phyloP scores from a whole-genome alignment of 495 filamentous ascomycete genomes.

The Penicillium flavigenum region DNA sequence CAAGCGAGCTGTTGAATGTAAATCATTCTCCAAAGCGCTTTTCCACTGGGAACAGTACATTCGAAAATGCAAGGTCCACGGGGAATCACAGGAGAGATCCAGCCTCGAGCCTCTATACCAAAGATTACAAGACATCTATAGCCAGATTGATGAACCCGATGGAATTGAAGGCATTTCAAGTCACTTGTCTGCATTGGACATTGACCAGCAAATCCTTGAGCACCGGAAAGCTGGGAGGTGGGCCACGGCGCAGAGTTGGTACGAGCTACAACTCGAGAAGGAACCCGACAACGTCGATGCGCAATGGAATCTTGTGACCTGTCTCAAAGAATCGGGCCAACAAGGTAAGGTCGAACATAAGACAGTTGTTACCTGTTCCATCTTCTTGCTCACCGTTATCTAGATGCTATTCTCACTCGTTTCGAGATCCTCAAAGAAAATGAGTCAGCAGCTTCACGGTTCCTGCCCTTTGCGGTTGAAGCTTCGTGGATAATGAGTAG shows the following conservation, averaged over 20 bases:
- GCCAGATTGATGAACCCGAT: slow-evolving; percentile 95
- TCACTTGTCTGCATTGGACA: slow-evolving; percentile 73
- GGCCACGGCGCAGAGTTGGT: slow-evolving; percentile 98
- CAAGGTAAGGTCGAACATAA: slow-evolving; percentile 55
- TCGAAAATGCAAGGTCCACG: slow-evolving; percentile 52
- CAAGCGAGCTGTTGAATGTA: slow-evolving; percentile 81
- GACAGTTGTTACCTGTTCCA: slow-evolving; percentile 1
- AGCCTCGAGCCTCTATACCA: slow-evolving; percentile 64
- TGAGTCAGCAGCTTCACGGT: slow-evolving; percentile 49
- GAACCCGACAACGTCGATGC: slow-evolving; percentile 72
- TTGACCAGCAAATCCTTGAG: slow-evolving; percentile 89
- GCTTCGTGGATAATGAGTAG: slow-evolving; percentile 84
- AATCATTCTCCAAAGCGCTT: slow-evolving; percentile 85
- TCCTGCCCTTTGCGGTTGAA: slow-evolving; percentile 81
- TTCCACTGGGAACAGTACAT: slow-evolving; percentile 95
- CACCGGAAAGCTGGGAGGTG: slow-evolving; percentile 93
- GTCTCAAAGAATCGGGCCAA: slow-evolving; percentile 89
- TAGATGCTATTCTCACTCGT: slow-evolving; percentile 80
- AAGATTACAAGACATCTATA: slow-evolving; percentile 87
- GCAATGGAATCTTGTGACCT: slow-evolving; percentile 81
- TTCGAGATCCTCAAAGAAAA: slow-evolving; percentile 71
- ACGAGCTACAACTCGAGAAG: slow-evolving; percentile 80
- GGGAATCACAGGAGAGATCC: slow-evolving; percentile 36
- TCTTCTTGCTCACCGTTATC: slow-evolving; percentile 20
- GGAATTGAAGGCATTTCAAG: slow-evolving; percentile 92